Conservation (phyloP, 2,329 filamentous ascomycete genomes). For the Gremmenia infestans region DNA sequence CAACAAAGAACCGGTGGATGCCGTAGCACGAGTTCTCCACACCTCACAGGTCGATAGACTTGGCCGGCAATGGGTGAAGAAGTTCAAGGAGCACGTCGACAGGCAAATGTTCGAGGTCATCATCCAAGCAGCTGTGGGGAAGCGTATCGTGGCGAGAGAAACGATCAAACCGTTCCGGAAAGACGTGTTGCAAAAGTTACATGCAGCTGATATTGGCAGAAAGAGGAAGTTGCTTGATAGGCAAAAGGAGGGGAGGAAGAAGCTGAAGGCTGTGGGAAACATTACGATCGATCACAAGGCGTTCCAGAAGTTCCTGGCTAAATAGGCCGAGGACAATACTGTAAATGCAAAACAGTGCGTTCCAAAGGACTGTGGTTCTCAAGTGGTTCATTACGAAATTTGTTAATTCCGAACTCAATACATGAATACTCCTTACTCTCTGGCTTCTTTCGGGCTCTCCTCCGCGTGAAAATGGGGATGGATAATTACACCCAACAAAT, state of each 20-base stretch:
- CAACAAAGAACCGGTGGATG: constrained; percentile 90
- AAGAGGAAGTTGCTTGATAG: constrained; percentile 87
- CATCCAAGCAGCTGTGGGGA: constrained; percentile 85
- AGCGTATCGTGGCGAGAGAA: constrained; percentile 80
- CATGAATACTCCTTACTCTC: too few species aligned
- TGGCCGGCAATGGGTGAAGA: constrained; percentile 82
- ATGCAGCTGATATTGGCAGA: constrained; percentile 80
- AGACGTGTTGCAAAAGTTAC: constrained; percentile 87
- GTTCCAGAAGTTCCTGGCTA: constrained; percentile 89
- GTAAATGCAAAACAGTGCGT: neutral
- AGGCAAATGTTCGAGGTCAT: constrained; percentile 96
- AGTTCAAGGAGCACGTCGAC: constrained; percentile 96
- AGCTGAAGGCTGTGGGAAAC: constrained; percentile 76
- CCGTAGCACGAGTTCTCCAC: constrained; percentile 87
- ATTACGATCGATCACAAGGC: constrained; percentile 95
- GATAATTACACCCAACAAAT: too few species aligned
- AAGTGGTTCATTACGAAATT: too few species aligned
- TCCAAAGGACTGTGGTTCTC: too few species aligned
- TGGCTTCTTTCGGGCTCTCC: too few species aligned
- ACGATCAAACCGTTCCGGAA: constrained; percentile 96
- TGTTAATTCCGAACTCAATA: too few species aligned
- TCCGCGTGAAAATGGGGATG: too few species aligned
- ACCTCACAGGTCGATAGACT: constrained; percentile 73
- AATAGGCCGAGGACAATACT: constrained; percentile 40
- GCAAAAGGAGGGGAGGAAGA: constrained; percentile 93